Percentiles rank a stretch among this genome's conserved stretches.
Evolutionary conservation across 306 rosid genomes (phyloP).

Genomic region (Quercus bicolor): DNA sequence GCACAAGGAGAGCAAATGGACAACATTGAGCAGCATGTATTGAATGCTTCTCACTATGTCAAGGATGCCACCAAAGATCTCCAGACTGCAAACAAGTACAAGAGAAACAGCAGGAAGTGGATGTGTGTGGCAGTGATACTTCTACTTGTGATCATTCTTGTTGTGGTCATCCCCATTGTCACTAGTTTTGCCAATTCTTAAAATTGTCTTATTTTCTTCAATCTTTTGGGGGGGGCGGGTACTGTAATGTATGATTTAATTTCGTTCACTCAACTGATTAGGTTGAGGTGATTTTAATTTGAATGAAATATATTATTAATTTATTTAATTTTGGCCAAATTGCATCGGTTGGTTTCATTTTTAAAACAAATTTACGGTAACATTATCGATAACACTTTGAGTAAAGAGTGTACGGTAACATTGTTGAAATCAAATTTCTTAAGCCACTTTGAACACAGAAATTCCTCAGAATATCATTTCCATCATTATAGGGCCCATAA

Average conservation of each 20-base stretch:
- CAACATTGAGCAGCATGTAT: constrained; percentile 79
- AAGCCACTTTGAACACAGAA: too few species aligned
- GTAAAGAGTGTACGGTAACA: too few species aligned
- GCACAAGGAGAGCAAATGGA: constrained; percentile 94
- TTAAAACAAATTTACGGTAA: too few species aligned
- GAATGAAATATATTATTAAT: too few species aligned
- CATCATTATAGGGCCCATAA: too few species aligned
- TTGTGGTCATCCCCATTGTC: constrained; percentile 53
- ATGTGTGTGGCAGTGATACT: constrained; percentile 62
- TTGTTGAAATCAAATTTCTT: too few species aligned
- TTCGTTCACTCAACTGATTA: not conserved
- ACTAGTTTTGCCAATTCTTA: constrained; percentile 56
- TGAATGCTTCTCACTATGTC: constrained; percentile 69
- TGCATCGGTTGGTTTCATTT: too few species aligned
- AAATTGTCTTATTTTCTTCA: not conserved
- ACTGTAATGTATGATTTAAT: not conserved
- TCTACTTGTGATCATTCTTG: constrained; percentile 51
- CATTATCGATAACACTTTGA: too few species aligned
- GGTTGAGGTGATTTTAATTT: not conserved
- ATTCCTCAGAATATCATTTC: too few species aligned
- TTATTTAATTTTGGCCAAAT: too few species aligned
- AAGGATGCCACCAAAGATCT: constrained; percentile 67
- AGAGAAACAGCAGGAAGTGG: constrained; percentile 65
- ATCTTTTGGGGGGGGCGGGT: not conserved
- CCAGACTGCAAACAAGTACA: constrained; percentile 48